A percentile compares a stretch with the other conserved stretches of the same genome.
Evolutionary conservation across 495 filamentous ascomycete species (phyloP).

Genomic region (Lepidopterella palustris): DNA sequence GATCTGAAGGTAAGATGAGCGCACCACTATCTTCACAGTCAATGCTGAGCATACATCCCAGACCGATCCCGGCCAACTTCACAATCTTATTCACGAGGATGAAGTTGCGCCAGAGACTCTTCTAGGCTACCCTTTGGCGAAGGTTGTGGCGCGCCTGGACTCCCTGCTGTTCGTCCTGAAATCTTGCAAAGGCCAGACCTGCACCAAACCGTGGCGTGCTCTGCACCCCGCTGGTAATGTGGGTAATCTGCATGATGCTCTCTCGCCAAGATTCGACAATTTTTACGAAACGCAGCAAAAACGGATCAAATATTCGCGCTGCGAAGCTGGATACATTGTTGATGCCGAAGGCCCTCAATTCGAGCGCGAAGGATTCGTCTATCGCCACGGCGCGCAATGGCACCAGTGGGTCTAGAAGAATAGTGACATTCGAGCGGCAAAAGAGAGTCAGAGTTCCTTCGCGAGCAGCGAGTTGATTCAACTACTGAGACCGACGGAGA

Average conservation of each 20-base stretch:
- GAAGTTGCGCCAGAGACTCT: not conserved
- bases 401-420: constrained; percentile 18
- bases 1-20: constrained; percentile 1
- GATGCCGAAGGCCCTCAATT: constrained; percentile 52
- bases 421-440: not conserved
- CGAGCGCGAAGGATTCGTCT: constrained; percentile 16
- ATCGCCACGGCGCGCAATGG: constrained; percentile 35
- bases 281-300: constrained; percentile 50
- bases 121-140: constrained; percentile 9
- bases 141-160: constrained; percentile 30
- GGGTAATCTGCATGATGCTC: constrained; percentile 33
- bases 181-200: constrained; percentile 30
- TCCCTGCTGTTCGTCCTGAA: constrained; percentile 34
- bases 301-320: constrained; percentile 49
- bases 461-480: not conserved
- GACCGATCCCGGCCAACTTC: constrained; percentile 31
- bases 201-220: constrained; percentile 31
- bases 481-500: not conserved
- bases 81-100: constrained; percentile 28
- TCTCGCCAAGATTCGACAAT: constrained; percentile 46
- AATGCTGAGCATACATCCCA: constrained; percentile 2
- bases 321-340: constrained; percentile 54
- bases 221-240: constrained; percentile 33
- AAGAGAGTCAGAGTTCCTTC: not conserved
- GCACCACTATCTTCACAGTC: not conserved